phyloP scores from a whole-genome alignment of 1,139 yeast genomes.

The Pneumocystis jirovecii region DNA sequence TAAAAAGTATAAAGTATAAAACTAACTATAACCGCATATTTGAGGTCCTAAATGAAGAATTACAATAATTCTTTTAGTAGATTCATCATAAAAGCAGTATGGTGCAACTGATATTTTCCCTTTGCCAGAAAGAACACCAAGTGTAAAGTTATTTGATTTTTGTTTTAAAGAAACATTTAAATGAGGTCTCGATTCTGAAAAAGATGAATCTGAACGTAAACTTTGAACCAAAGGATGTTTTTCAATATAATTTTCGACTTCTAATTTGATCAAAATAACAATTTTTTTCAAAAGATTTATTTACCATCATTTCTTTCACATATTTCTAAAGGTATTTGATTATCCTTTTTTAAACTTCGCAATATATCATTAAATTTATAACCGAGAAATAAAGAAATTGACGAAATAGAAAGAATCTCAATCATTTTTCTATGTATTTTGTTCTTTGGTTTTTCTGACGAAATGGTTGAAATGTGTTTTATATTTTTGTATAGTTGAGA shows the following conservation, averaged over 20 bases:
- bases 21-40: conserved; percentile 37
- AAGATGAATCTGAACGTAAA: conserved; percentile 13
- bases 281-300: not conserved
- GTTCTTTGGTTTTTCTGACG: not conserved
- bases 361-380: not conserved
- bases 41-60: conserved; percentile 41
- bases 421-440: not conserved
- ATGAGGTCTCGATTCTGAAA: conserved; percentile 16
- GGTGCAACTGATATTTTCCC: conserved; percentile 24
- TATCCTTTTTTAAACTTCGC: not conserved
- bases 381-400: not conserved
- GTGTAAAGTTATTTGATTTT: conserved; percentile 20
- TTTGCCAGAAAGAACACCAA: conserved; percentile 23
- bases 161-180: conserved; percentile 15
- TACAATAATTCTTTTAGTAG: conserved; percentile 9
- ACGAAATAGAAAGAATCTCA: not conserved
- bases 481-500: not conserved
- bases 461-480: not conserved
- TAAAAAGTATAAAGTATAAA: not conserved
- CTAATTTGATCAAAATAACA: not conserved
- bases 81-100: conserved; percentile 19
- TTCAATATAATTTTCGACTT: not conserved
- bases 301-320: not conserved
- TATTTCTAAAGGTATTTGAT: not conserved
- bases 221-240: conserved; percentile 8